Evolutionary conservation across 306 rosid species (phyloP).

Genomic region (Prinsepia uniflora): DNA sequence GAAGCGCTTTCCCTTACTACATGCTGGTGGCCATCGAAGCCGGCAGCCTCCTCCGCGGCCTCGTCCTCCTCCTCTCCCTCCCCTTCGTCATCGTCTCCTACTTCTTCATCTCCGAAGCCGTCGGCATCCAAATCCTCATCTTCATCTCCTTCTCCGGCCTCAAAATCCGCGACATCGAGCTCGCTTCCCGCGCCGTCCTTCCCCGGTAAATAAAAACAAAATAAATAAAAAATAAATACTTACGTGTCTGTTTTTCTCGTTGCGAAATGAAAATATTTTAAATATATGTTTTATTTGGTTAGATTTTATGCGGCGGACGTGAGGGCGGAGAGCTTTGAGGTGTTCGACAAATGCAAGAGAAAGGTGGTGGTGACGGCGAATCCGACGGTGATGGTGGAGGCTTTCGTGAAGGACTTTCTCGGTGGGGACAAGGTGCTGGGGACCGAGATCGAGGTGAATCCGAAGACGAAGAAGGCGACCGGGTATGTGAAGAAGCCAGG

Average conservation of each 20-base stretch:
- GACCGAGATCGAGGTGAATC: constrained; percentile 87
- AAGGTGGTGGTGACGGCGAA: constrained; percentile 93
- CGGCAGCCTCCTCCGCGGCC: constrained; percentile 86
- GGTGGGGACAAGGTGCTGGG: constrained; percentile 90
- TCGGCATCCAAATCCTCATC: constrained; percentile 93
- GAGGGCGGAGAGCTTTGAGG: constrained; percentile 80
- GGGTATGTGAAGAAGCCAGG: constrained; percentile 94
- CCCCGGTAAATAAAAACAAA: constrained; percentile 47
- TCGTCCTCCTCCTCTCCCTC: constrained; percentile 75
- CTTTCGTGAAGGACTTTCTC: constrained; percentile 74
- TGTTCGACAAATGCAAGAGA: constrained; percentile 76
- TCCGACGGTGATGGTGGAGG: constrained; percentile 92
- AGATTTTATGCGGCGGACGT: constrained; percentile 93
- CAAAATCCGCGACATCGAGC: constrained; percentile 88
- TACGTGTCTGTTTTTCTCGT: background rate
- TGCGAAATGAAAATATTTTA: background rate
- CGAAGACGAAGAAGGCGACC: constrained; percentile 91
- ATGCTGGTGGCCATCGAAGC: constrained; percentile 96
- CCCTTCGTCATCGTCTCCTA: constrained; percentile 72
- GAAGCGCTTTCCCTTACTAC: constrained; percentile 91
- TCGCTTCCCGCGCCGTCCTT: constrained; percentile 83
- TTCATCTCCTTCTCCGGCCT: constrained; percentile 86
- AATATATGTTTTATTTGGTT: background rate
- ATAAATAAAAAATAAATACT: background rate
- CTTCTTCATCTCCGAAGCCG: constrained; percentile 78